These are phyloP conservation scores for Allodekkera sacchari DNA, from an alignment of 805 yeast genomes.

Conservation along the genomic window DNA sequence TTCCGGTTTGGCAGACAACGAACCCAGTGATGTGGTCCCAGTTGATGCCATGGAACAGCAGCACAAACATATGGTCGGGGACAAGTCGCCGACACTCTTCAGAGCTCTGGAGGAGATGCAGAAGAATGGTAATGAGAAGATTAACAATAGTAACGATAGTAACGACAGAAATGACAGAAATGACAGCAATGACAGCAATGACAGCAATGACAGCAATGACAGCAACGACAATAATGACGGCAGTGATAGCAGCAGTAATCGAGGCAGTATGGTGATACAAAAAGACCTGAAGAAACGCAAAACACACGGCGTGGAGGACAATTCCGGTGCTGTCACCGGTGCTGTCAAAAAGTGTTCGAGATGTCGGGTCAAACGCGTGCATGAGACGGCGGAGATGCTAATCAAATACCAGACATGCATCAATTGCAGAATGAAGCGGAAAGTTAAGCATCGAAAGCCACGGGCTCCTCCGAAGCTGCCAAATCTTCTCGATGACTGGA, in stretches of 20 bases:
- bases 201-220: constrained; percentile 6
- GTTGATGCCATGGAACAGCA: no score
- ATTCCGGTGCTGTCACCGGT: constrained; percentile 4
- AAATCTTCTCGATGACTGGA: constrained; percentile 27
- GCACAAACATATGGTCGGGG: no score
- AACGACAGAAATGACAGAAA: not conserved
- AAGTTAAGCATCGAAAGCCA: constrained; percentile 24
- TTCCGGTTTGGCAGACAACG: no score
- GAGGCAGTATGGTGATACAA: no score
- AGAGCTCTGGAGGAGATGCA: not conserved
- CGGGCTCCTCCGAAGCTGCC: constrained; percentile 25
- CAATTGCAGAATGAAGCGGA: constrained; percentile 32
- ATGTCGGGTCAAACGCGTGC: constrained; percentile 31
- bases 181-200: constrained; percentile 4
- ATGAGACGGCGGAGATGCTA: constrained; percentile 26
- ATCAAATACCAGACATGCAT: constrained; percentile 34
- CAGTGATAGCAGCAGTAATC: no score
- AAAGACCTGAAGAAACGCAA: no score
- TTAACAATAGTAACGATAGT: not conserved
- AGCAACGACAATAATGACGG: constrained; percentile 2
- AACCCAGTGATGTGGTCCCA: no score
- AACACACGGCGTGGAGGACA: no score
- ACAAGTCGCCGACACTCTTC: no score
- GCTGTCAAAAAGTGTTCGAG: constrained; percentile 32
- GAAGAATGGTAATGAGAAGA: not conserved